Conservation (phyloP, 129 eudicot species). For the Helianthus annuus region HanXRQr2.0-SUNRISE NC_035438.2:53923641-53924140, state of each 20-base stretch:
- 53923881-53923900: not conserved
- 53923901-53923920: conserved; percentile 9
- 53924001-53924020: conserved; percentile 15
- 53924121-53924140: too few species aligned
- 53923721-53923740: too few species aligned
- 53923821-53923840: conserved; percentile 28
- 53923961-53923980: not conserved
- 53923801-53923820: conserved; percentile 13
- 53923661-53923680: too few species aligned
- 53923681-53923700: too few species aligned
- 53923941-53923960: not conserved
- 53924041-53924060: conserved; percentile 27
- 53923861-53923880: not conserved
- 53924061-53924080: conserved; percentile 28
- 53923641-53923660: too few species aligned
- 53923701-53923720: too few species aligned
- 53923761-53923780: too few species aligned
- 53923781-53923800: too few species aligned
- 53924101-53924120: too few species aligned
- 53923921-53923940: conserved; percentile 18
- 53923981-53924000: not conserved
- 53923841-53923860: not conserved
- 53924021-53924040: conserved; percentile 21
- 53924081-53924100: too few species aligned
- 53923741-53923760: too few species aligned